Conservation (phyloP, 805 yeast species). For the Lachancea fermentati region DNA sequence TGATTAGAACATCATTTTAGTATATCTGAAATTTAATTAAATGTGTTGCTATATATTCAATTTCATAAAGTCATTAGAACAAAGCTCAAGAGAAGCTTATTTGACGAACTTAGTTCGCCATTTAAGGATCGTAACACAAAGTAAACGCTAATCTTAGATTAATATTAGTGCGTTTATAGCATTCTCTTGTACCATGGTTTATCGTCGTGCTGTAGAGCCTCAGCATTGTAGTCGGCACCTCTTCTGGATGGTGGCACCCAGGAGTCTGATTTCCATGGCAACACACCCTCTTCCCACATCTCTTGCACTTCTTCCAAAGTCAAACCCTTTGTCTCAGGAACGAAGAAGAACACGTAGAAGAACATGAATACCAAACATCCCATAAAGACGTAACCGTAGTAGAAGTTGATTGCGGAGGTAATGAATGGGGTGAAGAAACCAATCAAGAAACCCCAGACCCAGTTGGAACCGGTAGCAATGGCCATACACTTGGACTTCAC, state of each 20-base stretch:
- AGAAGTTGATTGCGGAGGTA: conserved; percentile 55
- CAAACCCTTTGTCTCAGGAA: conserved; percentile 74
- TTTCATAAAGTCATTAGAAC: no score
- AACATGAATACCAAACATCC: conserved; percentile 50
- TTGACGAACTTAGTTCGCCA: not conserved
- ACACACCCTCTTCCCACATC: conserved; percentile 38
- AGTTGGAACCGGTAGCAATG: conserved; percentile 56
- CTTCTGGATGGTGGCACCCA: conserved; percentile 45
- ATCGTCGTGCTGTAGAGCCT: conserved; percentile 24
- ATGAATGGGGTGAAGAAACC: conserved; percentile 69
- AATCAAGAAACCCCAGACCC: conserved; percentile 62
- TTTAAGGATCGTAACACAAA: not conserved
- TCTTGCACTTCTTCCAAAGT: conserved; percentile 75
- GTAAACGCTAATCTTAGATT: not conserved
- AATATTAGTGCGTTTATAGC: conserved; percentile 1
- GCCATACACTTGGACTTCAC: conserved; percentile 53
- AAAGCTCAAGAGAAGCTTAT: not conserved
- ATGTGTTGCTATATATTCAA: no score
- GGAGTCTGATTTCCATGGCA: conserved; percentile 40
- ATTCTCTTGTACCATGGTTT: conserved; percentile 23
- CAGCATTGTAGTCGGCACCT: conserved; percentile 22
- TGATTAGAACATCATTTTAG: no score
- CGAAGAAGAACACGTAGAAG: conserved; percentile 62
- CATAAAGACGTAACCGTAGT: conserved; percentile 56
- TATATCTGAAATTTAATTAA: no score